Base-by-base conservation (phyloP, 176 grass and related monocot species). In the Musa itinerans region DNA sequence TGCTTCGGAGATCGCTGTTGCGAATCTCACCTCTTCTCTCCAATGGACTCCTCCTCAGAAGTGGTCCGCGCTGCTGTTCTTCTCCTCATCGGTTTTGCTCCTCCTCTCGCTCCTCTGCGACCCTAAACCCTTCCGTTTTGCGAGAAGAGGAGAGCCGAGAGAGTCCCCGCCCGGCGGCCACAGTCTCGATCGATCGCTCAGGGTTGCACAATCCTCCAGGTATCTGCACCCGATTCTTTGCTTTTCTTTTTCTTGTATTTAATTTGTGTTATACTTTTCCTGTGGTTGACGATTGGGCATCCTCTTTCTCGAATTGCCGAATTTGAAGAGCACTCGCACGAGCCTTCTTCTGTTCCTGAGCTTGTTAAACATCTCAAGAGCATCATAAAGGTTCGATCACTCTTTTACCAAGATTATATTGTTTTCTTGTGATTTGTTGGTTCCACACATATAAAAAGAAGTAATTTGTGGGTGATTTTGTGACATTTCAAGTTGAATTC, bases 281-380 rank as follows among this genome's bases (percentile, higher is more conserved):
- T 2, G 12, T 53, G 11, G 6, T 26, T 73, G 11, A 54, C 9
- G 10, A 25, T 1, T 5, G 14, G 12, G 8, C 13, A 13, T 49
- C 7, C 3, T 21, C 15, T 63, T 51, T 76, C 17, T 49, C 52
- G 48, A 25, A 22, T 51, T 77, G 24, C 16, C 63, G 74, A 26
- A 15, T 64, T 57, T 74, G 77, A 79, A 98, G 94, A 89, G 67
- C 90, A 98, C 68, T 83, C 78, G 58, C 90, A 93, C 71, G 80
- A 87, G 78, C 78, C 86, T 11, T 83, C 87, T 1, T 83, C 80
- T 0, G 94, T 93, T 48, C 84, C 90, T 17, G 86, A 91, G 49
- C 87, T 98, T 63, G 80, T 98, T 69, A 98, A 93, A 88, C 86
- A 98, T 82, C 80, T 98, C 70, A 98, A 89, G 86, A 93, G 90